Evolutionary conservation across 2,329 filamentous ascomycete genomes (phyloP).

Genomic region (Monilinia fructicola): DNA sequence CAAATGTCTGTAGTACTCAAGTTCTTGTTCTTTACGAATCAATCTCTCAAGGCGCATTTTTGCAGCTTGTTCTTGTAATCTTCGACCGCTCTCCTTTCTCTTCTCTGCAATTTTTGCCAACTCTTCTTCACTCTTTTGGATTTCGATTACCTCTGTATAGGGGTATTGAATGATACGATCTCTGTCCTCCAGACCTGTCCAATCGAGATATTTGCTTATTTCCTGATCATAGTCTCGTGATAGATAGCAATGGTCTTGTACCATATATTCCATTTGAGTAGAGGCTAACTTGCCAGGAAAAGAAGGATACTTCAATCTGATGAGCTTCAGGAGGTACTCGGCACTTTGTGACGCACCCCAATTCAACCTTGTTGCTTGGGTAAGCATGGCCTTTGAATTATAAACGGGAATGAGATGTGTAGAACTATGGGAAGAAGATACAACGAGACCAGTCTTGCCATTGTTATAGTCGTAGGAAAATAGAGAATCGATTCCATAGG

Average conservation of each 20-base stretch:
- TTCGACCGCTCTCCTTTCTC: slow-evolving; percentile 88
- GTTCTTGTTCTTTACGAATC: slow-evolving; percentile 90
- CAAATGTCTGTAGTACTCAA: slow-evolving; percentile 89
- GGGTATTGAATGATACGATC: slow-evolving; percentile 90
- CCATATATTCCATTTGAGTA: slow-evolving; percentile 82
- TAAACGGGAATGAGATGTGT: slow-evolving; percentile 95
- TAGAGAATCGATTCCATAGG: slow-evolving; percentile 93
- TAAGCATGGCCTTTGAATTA: slow-evolving; percentile 78
- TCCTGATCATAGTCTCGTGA: slow-evolving; percentile 82
- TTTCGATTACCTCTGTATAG: slow-evolving; percentile 83
- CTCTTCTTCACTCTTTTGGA: slow-evolving; percentile 94
- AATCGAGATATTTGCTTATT: slow-evolving; percentile 75
- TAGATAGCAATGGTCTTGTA: slow-evolving; percentile 86
- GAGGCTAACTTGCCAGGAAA: slow-evolving; percentile 84
- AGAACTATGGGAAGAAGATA: slow-evolving; percentile 89
- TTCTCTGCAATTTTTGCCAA: slow-evolving; percentile 86
- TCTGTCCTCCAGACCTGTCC: slow-evolving; percentile 86
- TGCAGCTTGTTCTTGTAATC: slow-evolving; percentile 91
- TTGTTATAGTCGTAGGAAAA: slow-evolving; percentile 91
- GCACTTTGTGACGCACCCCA: slow-evolving; percentile 91
- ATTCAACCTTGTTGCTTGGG: slow-evolving; percentile 84
- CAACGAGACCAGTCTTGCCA: slow-evolving; percentile 80
- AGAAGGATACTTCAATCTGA: slow-evolving; percentile 86
- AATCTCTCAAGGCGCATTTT: slow-evolving; percentile 96
- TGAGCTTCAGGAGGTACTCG: slow-evolving; percentile 87